Evolutionary conservation across 2,329 filamentous ascomycete genomes (phyloP).

Genomic region (Claviceps sorghi): DNA sequence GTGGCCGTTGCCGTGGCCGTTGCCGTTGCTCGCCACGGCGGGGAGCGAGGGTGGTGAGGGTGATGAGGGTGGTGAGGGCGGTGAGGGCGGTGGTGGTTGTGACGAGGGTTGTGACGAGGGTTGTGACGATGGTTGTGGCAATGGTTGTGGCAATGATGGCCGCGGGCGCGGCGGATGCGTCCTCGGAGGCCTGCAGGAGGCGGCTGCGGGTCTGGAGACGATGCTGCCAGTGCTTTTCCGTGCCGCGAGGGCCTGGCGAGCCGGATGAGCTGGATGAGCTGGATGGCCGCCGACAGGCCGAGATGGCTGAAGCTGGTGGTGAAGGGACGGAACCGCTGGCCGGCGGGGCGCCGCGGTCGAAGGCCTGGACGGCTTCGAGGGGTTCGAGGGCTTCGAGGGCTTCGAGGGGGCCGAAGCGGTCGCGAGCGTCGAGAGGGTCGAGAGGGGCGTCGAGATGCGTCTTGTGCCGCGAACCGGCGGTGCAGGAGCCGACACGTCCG

Average conservation of each 20-base stretch:
- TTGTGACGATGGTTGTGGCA: too few species aligned
- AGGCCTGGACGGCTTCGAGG: too few species aligned
- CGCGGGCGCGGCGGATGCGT: not conserved
- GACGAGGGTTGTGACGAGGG: too few species aligned
- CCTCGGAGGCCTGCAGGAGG: not conserved
- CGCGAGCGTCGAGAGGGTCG: not conserved
- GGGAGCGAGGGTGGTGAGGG: too few species aligned
- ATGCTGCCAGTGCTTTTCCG: not conserved
- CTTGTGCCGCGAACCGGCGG: not conserved
- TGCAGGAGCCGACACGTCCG: not conserved
- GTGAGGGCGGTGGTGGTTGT: too few species aligned
- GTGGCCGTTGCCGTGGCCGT: not conserved
- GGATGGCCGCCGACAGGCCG: not conserved
- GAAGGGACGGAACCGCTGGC: not conserved
- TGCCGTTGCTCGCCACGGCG: not conserved
- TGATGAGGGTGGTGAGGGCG: too few species aligned
- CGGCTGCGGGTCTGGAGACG: not conserved
- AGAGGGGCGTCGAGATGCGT: not conserved
- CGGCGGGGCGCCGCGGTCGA: not conserved
- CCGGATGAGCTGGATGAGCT: too few species aligned
- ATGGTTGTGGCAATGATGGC: not conserved
- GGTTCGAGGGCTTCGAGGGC: too few species aligned
- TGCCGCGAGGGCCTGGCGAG: not conserved
- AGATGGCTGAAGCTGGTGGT: not conserved
- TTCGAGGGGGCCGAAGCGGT: not conserved